Conservation (phyloP, 805 yeast species). For the Alloascoidea africana region DNA sequence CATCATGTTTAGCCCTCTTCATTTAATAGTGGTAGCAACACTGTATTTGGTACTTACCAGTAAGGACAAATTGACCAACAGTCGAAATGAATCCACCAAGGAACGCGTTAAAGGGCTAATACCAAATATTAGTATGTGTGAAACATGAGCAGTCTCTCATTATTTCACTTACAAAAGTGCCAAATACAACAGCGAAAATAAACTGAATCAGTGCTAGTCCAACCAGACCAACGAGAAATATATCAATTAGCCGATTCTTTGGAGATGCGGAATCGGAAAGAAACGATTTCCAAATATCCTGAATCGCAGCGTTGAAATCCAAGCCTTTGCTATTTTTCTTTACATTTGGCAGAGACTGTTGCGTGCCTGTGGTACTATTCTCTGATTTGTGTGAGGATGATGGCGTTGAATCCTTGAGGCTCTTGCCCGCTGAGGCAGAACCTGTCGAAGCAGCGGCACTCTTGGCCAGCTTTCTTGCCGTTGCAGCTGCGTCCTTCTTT, state of each 20-base stretch:
- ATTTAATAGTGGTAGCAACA: slow-evolving; percentile 2
- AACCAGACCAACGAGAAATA: slow-evolving; percentile 62
- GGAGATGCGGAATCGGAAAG: slow-evolving; percentile 11
- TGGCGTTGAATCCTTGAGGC: no score
- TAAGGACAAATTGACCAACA: slow-evolving; percentile 90
- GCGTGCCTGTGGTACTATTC: no score
- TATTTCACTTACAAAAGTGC: slow-evolving; percentile 41
- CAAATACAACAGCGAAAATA: slow-evolving; percentile 57
- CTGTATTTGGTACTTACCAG: slow-evolving; percentile 19
- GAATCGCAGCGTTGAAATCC: no score
- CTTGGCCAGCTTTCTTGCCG: no score
- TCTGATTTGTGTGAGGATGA: no score
- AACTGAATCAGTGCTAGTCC: slow-evolving; percentile 67
- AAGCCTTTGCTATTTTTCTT: no score
- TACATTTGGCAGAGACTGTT: no score
- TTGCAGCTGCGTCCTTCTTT: no score
- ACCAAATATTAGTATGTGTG: slow-evolving; percentile 2
- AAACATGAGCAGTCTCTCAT: neutral
- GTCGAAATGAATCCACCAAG: slow-evolving; percentile 84
- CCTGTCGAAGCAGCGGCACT: no score
- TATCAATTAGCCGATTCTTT: slow-evolving; percentile 47
- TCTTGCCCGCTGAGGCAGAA: no score
- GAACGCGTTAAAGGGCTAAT: slow-evolving; percentile 85
- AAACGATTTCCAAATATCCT: neutral
- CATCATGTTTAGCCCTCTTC: neutral